Base-by-base conservation (phyloP, 176 grass and related monocot genomes). In the Dactylis glomerata region DNA sequence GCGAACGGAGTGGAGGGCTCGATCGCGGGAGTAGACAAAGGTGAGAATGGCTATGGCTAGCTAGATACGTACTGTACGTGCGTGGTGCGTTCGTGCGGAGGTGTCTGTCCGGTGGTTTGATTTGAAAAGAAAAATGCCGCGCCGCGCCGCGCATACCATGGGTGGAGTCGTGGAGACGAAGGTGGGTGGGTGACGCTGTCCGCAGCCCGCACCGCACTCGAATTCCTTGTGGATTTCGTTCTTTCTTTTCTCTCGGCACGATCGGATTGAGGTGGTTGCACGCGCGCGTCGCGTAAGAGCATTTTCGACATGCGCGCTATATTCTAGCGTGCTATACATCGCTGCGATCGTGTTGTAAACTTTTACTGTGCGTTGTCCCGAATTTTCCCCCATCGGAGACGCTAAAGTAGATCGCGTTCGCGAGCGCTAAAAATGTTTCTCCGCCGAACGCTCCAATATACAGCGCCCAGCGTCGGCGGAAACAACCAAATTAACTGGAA, bases 71-170 rank as follows among this genome's bases (percentile, higher is more conserved):
- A 9, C 17, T 50, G 52, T 63, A 3, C 61, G 58, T 27, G 5
- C 80, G 49, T 84, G 78, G 71, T 10, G 81, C 45, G 73, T 83
- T 86, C 84, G 88, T 90, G 88, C 88, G 74, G 59, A 73, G 86
- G 80, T 91, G 77, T 79, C 59, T 1, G 44, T 27, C 51, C 8
- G 38, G 52, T 47, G 78, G 45, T 49, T 77, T 42, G 67, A 42
- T 30, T 28, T 8, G 70, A 19, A 17, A 73, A 73, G 23, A 75
- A 30, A 79, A 90, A 90, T 52, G 80, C 26, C 65, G 66, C 73
- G 75, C 26, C 65, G 66, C 73, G 75, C 78, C 42, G 42, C 42
- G 15, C 70, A 30, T 5, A 58, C 14, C 86, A 13, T 64, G 30
- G 78, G 78, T 68, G 74, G 51, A 79, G n/a, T n/a, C n/a, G n/a